phyloP scores from a whole-genome alignment of 1,284 basidiomycete genomes.

The Trichosporon ovoides region DNA sequence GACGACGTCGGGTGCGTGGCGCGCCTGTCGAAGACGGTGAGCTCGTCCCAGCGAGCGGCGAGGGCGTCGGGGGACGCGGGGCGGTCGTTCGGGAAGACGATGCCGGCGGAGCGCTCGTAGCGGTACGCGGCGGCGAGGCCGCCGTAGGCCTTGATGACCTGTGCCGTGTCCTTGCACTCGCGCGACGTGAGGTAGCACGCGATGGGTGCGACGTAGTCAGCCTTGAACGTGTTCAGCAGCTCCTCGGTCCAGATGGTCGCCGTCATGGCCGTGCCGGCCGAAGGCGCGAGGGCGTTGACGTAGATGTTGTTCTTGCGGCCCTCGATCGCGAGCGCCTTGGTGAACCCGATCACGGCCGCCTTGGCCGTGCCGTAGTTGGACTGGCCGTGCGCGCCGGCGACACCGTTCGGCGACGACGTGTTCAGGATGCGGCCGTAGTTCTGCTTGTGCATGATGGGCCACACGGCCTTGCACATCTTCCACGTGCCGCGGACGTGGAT shows the following conservation, averaged over 20 bases:
- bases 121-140: constrained; percentile 90
- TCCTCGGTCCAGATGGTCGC: constrained; percentile 79
- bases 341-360: constrained; percentile 85
- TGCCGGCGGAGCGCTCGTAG: constrained; percentile 82
- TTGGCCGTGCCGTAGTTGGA: constrained; percentile 84
- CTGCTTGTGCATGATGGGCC: constrained; percentile 96
- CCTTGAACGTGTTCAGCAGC: constrained; percentile 74
- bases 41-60: constrained; percentile 67
- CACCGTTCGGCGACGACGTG: constrained; percentile 86
- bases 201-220: constrained; percentile 84
- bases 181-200: constrained; percentile 87
- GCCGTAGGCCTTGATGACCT: constrained; percentile 81
- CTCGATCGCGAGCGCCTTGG: constrained; percentile 84
- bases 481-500: constrained; percentile 69
- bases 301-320: constrained; percentile 86
- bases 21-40: constrained; percentile 77
- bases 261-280: constrained; percentile 88
- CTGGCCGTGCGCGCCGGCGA: constrained; percentile 94
- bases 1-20: constrained; percentile 64
- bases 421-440: constrained; percentile 95
- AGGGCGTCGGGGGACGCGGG: constrained; percentile 73
- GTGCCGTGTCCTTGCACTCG: constrained; percentile 67
- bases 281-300: constrained; percentile 82
- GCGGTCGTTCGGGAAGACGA: constrained; percentile 69
- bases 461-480: constrained; percentile 87